Base-by-base conservation (phyloP, 1,139 yeast genomes). In the Candida sp. region DNA sequence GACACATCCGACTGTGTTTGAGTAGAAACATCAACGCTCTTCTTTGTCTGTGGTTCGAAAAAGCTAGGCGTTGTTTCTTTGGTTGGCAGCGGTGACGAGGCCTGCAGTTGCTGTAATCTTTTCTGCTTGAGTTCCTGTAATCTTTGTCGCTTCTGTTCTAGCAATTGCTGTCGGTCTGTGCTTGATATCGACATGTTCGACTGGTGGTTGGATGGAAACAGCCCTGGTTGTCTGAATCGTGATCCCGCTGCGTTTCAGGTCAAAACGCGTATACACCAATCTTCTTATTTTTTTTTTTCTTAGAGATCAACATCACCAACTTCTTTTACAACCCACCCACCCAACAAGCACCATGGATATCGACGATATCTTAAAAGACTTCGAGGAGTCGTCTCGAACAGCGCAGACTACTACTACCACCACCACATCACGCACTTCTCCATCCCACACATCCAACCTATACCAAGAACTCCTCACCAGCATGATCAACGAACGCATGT, bases 401-500 rank as follows among this genome's bases (percentile, higher is more conserved):
- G 43, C 33, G 3, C 34, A 38, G 31, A 17, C 17, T 17, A 12
- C 8, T 5, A 17, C 17, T 17, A 12, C 8, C n/a, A 31, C 25
- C 22, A 58, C 62, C 12, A 55, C 58, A 9, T 8, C 7, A 1
- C 9, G 8, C 8, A 8, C 8, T 28, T 6, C 9, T 28, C 9
- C 49, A n/a, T 30, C 51, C 1, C n/a, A 42, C 7, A 43, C 44
- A 79, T 77, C 68, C 60, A 43, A 43, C 11, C 17, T 43, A 33
- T 74, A 67, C 52, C 63, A 70, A 38, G 69, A 68, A 39, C 71
- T 92, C 40, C 75, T 82, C n/a, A 78, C 76, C 35, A 83, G 85
- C 2, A 93, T 97, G 98, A 69, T 89, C 38, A 83, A 88, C 50
- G 99, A 94, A 65, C 76, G 97, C 51, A 84, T 85, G 80, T 78